These are phyloP conservation scores for Lentinula sp. DNA, from an alignment of 768 basidiomycete species.

Conservation along the genomic window DNA sequence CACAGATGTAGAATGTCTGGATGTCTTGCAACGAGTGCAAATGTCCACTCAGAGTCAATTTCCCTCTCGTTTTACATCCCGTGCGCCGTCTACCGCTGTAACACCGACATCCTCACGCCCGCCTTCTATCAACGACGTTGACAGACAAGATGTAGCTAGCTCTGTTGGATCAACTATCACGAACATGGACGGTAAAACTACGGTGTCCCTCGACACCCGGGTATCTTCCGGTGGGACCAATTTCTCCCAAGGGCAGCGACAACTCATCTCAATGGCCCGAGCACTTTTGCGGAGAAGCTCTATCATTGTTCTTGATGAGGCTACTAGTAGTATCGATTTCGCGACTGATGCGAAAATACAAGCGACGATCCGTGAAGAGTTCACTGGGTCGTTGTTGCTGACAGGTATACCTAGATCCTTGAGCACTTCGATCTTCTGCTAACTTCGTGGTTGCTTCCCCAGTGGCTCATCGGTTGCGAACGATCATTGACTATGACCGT, in stretches of 20 bases:
- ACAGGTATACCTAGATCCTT: conserved; percentile 44
- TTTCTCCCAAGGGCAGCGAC: conserved; percentile 90
- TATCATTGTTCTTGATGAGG: conserved; percentile 77
- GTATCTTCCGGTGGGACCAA: conserved; percentile 85
- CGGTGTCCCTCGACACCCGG: conserved; percentile 65
- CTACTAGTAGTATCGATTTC: conserved; percentile 83
- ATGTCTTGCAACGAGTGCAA: conserved; percentile 78
- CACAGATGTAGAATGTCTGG: conserved; percentile 71
- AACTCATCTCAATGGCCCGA: conserved; percentile 82
- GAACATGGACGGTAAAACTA: conserved; percentile 49
- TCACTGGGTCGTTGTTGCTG: conserved; percentile 64
- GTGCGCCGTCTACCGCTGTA: conserved; percentile 37
- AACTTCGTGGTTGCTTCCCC: neutral
- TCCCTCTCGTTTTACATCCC: conserved; percentile 45
- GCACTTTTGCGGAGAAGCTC: conserved; percentile 67
- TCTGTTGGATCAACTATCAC: conserved; percentile 40
- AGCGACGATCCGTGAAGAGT: conserved; percentile 80
- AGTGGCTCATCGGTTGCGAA: conserved; percentile 21
- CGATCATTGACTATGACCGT: conserved; percentile 18
- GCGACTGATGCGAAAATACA: conserved; percentile 90
- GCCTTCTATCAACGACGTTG: conserved; percentile 32
- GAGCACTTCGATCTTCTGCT: neutral
- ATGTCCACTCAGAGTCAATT: conserved; percentile 52
- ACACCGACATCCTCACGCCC: conserved; percentile 39
- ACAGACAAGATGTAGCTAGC: conserved; percentile 32